These are phyloP conservation scores for Globisporangium takayamanum DNA, from an alignment of 352 stramenopile species.

Conservation along the genomic window DNA sequence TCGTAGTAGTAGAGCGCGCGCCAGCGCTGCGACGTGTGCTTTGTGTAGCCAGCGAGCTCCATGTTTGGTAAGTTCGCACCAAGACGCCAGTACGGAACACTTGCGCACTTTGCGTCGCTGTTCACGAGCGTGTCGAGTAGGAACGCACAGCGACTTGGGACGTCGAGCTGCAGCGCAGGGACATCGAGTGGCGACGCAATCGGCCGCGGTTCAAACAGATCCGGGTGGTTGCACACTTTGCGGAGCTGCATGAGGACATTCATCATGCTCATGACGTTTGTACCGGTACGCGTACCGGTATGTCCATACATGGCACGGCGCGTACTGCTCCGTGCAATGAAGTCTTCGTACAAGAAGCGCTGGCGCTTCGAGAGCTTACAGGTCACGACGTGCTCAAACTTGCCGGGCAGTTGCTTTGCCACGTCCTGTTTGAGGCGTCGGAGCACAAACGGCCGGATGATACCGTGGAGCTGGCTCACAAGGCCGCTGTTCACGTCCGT, in stretches of 20 bases:
- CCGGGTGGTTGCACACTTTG: slow-evolving; percentile 98
- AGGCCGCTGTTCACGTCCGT: slow-evolving; percentile 84
- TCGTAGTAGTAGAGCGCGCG: slow-evolving; percentile 44
- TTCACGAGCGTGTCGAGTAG: slow-evolving; percentile 40
- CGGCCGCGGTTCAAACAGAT: slow-evolving; percentile 96
- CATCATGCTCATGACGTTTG: slow-evolving; percentile 98
- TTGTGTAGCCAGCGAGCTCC: slow-evolving; percentile 29
- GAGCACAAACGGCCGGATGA: slow-evolving; percentile 98
- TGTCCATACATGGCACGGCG: slow-evolving; percentile 85
- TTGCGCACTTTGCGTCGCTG: slow-evolving; percentile 10
- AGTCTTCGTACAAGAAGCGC: slow-evolving; percentile 97
- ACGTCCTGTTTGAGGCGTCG: slow-evolving; percentile 97
- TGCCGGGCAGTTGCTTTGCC: slow-evolving; percentile 95
- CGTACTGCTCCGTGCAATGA: slow-evolving; percentile 94
- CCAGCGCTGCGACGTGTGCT: slow-evolving; percentile 22
- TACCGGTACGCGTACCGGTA: slow-evolving; percentile 68
- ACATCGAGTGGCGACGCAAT: slow-evolving; percentile 94
- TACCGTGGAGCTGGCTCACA: slow-evolving; percentile 92
- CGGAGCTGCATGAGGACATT: slow-evolving; percentile 98
- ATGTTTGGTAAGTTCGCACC: slow-evolving; percentile 31
- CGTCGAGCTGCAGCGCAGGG: slow-evolving; percentile 21
- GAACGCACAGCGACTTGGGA: slow-evolving; percentile 36
- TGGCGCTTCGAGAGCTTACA: slow-evolving; percentile 94
- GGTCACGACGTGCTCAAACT: slow-evolving; percentile 96
- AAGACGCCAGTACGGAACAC: slow-evolving; percentile 32